Evolutionary conservation across 345 rosid species (phyloP), one percentile per base, ranked within the genome.

Genomic region (Corchorus capsularis): DNA sequence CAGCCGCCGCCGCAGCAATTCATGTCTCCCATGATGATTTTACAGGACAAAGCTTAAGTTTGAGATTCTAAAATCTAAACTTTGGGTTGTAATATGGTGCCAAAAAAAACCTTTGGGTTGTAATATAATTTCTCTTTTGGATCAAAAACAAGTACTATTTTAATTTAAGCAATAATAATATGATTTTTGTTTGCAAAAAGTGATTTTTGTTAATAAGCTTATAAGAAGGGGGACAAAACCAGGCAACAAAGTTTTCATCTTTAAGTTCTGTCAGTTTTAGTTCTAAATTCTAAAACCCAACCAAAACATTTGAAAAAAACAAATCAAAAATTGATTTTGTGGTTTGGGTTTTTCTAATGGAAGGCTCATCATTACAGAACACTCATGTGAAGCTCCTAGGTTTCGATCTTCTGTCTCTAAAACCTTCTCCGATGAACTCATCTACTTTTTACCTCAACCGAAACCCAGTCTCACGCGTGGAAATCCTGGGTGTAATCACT

Each of bases 311-410:
- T n/a, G 27, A 53, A 1, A 0, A 53, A 54, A 54, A 55, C 6
- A 1, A 1, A 13, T 1, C 16, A 13, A 0, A 13, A 15, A 0
- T 19, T 16, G 6, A 17, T 19, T n/a, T 62, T 19, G n/a, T 2
- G 2, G 35, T 49, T 52, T 12, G 63, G 16, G 15, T 27, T 27
- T 27, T 27, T 27, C 27, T 27, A 27, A 86, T 88, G 92, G 84
- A 84, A 63, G 79, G 62, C 47, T 13, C 0, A 39, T 70, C 84
- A 0, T 80, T 84, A 53, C 80, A 62, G 19, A 78, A 73, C 87
- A 83, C 86, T 6, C 96, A 92, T 83, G 89, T 80, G 4, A 89
- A 87, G 55, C 90, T 91, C 73, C 65, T 90, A 15, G 84, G 90
- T 14, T 86, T 80, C 78, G 88, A 88, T 74, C 85, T 90, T 79